phyloP scores from a whole-genome alignment of 1,139 yeast genomes.

The Geotrichum fermentans region DNA sequence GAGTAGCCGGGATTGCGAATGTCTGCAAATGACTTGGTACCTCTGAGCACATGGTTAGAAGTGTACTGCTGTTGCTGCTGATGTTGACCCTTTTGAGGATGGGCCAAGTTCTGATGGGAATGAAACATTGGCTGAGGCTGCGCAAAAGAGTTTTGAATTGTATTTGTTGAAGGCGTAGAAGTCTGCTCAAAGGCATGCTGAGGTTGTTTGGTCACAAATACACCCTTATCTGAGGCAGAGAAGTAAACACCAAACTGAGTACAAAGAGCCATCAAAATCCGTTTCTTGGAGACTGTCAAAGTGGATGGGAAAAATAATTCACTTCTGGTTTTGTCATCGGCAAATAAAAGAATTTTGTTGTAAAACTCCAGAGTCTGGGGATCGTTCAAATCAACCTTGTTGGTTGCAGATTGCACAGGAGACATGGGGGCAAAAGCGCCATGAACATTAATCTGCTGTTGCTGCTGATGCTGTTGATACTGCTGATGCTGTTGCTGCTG shows the following conservation, averaged over 20 bases:
- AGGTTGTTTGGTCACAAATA: conserved; percentile 24
- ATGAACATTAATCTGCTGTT: background rate
- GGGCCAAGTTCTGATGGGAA: background rate
- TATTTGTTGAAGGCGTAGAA: background rate
- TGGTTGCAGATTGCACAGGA: conserved; percentile 12
- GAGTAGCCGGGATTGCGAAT: conserved; percentile 36
- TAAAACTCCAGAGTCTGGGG: conserved; percentile 84
- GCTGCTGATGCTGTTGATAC: conserved; percentile 14
- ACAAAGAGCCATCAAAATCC: conserved; percentile 46
- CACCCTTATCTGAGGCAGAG: conserved; percentile 27
- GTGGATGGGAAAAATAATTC: conserved; percentile 69
- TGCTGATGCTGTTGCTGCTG: background rate
- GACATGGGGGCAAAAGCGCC: conserved; percentile 19
- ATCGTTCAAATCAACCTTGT: conserved; percentile 73
- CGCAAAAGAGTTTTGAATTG: conserved; percentile 10
- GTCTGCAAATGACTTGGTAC: conserved; percentile 52
- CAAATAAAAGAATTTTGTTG: conserved; percentile 73
- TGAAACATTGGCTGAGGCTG: background rate
- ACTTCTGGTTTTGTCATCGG: conserved; percentile 62
- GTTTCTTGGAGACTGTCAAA: conserved; percentile 57
- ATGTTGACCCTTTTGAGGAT: background rate
- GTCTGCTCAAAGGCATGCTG: conserved; percentile 3
- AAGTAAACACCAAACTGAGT: conserved; percentile 48
- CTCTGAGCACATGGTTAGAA: conserved; percentile 36
- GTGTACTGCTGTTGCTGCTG: background rate